Evolutionary conservation across 257 asterid species (phyloP).

Genomic region (Solanum pimpinellifolium): DNA sequence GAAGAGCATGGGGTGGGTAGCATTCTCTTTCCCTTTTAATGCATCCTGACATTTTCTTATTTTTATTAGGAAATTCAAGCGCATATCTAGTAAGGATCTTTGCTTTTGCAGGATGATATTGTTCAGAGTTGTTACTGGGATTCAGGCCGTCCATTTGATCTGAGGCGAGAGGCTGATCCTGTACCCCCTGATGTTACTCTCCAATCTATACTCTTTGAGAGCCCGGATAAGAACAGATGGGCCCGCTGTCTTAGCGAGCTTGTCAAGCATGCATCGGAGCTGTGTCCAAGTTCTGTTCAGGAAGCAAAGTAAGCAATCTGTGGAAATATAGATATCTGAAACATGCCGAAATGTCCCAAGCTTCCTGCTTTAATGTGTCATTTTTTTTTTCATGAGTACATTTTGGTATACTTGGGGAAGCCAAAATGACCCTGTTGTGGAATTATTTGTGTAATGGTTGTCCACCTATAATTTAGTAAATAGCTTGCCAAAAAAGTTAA

Average conservation of each 20-base stretch:
- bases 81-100: background rate
- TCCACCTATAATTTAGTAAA: background rate
- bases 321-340: background rate
- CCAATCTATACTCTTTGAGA: conserved; percentile 90
- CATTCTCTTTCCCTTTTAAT: conserved; percentile 4
- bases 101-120: conserved; percentile 74
- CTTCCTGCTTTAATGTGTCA: background rate
- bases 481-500: background rate
- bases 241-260: conserved; percentile 95
- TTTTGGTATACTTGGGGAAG: background rate
- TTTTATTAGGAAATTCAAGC: background rate
- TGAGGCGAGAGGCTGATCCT: conserved; percentile 89
- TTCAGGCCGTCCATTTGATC: conserved; percentile 86
- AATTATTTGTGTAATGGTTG: background rate
- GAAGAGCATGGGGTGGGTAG: conserved; percentile 95
- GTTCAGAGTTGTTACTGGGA: conserved; percentile 99
- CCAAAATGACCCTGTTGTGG: background rate
- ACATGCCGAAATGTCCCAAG: background rate
- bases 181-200: conserved; percentile 90
- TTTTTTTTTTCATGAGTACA: background rate
- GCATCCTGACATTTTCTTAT: background rate
- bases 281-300: conserved; percentile 91
- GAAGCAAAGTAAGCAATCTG: conserved; percentile 73
- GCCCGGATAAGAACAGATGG: conserved; percentile 97
- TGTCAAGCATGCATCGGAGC: conserved; percentile 85